Percentiles rank a stretch among this genome's conserved stretches.
Conservation (phyloP, 2,329 filamentous ascomycete species). For the Amphichorda felina region DNA sequence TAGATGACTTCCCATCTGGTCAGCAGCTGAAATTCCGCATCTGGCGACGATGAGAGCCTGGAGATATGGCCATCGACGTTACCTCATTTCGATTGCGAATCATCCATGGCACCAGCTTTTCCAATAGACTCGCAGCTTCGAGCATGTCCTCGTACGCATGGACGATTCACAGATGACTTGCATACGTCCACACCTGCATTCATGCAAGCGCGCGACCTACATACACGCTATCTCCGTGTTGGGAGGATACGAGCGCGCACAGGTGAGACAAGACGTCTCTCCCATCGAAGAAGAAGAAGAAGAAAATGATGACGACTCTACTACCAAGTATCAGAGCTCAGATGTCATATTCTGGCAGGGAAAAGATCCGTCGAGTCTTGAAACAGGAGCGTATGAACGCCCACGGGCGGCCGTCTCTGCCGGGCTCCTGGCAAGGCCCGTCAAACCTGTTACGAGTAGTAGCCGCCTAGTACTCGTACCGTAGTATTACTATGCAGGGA, state of each 20-base stretch:
- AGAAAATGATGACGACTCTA: not conserved
- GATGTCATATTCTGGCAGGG: not conserved
- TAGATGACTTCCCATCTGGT: too few relatives aligned
- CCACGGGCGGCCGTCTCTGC: not conserved
- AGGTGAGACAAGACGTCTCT: not conserved
- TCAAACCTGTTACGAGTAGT: too few relatives aligned
- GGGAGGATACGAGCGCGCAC: not conserved
- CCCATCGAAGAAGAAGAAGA: not conserved
- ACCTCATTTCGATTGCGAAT: not conserved
- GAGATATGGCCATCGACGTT: constrained; percentile 1
- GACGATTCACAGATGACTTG: too few relatives aligned
- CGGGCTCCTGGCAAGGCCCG: too few relatives aligned
- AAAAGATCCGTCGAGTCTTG: not conserved
- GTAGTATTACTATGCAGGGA: too few relatives aligned
- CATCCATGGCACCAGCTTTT: not conserved
- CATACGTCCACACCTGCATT: not conserved
- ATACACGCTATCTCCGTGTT: not conserved
- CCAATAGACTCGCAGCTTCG: not conserved
- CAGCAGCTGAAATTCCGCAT: not conserved
- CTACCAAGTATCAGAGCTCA: not conserved
- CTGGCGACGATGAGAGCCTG: not conserved
- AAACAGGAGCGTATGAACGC: not conserved
- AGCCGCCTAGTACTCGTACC: too few relatives aligned
- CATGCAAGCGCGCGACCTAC: too few relatives aligned
- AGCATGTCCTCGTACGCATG: too few relatives aligned